phyloP scores from a whole-genome alignment of 208 protist species.

The Phytomonas sp. region DNA sequence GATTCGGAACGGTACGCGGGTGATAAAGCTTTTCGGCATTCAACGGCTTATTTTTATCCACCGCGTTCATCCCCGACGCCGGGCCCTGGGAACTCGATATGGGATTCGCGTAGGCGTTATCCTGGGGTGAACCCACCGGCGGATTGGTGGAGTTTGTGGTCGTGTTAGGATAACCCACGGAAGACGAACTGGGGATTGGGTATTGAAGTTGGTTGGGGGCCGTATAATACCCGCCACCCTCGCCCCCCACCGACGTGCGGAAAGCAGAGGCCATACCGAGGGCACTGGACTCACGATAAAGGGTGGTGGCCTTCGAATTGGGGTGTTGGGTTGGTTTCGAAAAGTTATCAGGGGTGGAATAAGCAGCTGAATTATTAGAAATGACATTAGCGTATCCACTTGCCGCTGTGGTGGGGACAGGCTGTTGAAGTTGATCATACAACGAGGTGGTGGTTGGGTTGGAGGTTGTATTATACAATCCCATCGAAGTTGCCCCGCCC shows the following conservation, averaged over 20 bases:
- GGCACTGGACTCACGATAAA: background rate
- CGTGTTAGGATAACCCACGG: background rate
- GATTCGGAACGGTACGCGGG: slow-evolving; percentile 14
- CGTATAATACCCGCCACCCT: slow-evolving; percentile 2
- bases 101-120: background rate
- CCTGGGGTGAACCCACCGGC: background rate
- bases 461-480: background rate
- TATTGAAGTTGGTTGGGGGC: background rate
- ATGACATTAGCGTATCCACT: background rate
- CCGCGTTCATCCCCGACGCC: background rate
- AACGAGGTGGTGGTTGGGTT: slow-evolving; percentile 1
- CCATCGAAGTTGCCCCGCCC: background rate
- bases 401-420: background rate
- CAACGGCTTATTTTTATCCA: background rate
- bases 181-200: background rate
- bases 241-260: background rate
- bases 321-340: background rate
- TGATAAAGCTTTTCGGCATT: background rate
- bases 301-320: background rate
- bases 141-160: background rate
- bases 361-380: background rate
- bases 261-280: background rate
- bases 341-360: background rate
- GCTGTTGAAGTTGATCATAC: background rate
- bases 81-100: background rate